Conservation (phyloP, 2,329 filamentous ascomycete species). For the Epichloe glyceriae region DNA sequence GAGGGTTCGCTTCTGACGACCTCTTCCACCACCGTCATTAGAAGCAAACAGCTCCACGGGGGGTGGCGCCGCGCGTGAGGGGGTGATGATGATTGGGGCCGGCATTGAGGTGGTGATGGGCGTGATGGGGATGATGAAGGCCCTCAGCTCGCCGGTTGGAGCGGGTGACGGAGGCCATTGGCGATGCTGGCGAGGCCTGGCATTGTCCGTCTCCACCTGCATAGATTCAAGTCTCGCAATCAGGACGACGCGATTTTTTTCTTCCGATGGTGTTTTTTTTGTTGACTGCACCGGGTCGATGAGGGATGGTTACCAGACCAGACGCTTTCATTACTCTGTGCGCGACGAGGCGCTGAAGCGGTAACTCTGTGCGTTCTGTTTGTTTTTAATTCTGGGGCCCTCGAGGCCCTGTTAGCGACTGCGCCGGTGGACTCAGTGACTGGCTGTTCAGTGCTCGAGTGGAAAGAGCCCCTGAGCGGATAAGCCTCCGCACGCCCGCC, state of each 20-base stretch:
- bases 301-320: neutral
- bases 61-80: conserved; percentile 12
- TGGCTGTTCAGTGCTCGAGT: neutral
- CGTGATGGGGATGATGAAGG: conserved; percentile 20
- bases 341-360: neutral
- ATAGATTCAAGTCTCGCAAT: conserved; percentile 4
- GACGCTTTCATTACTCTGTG: neutral
- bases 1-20: conserved; percentile 36
- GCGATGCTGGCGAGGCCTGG: conserved; percentile 21
- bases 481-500: neutral
- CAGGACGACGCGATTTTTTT: conserved; percentile 3
- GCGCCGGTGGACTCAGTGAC: neutral
- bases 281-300: neutral
- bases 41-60: conserved; percentile 10
- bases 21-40: conserved; percentile 21
- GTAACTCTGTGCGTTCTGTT: neutral
- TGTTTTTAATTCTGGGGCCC: neutral
- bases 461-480: neutral
- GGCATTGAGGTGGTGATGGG: conserved; percentile 16
- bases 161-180: conserved; percentile 41
- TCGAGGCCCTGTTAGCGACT: neutral
- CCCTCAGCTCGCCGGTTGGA: conserved; percentile 37
- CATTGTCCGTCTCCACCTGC: conserved; percentile 21
- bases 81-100: conserved; percentile 11
- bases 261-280: neutral